phyloP scores from a whole-genome alignment of 352 stramenopile species.

The Aphanomyces astaci region DNA sequence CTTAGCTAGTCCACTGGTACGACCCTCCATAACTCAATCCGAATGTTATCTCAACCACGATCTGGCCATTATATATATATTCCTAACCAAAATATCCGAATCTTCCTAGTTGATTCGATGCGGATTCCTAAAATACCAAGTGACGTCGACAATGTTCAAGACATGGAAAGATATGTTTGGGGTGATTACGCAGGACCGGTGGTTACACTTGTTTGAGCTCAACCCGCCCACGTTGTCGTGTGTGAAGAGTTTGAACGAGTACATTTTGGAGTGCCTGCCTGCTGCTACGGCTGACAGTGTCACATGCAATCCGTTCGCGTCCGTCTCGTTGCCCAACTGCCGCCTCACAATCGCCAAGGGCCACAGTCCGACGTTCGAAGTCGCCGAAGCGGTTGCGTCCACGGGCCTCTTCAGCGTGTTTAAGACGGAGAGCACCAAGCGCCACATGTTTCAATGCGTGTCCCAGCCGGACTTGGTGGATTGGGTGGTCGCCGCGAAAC shows the following conservation, averaged over 20 bases:
- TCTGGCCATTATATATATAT: background rate
- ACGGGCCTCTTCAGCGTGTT: conserved; percentile 60
- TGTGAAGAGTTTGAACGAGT: conserved; percentile 42
- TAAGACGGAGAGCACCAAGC: conserved; percentile 48
- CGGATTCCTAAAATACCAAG: conserved; percentile 73
- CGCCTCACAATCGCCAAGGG: conserved; percentile 61
- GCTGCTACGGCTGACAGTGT: conserved; percentile 40
- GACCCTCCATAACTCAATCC: conserved; percentile 48
- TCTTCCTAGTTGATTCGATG: conserved; percentile 19
- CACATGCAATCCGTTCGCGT: conserved; percentile 31
- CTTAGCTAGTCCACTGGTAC: conserved; percentile 56
- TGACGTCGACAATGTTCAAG: conserved; percentile 59
- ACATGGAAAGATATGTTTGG: conserved; percentile 70
- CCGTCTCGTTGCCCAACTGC: conserved; percentile 55
- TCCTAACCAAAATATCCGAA: too few species aligned
- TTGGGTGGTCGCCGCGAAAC: conserved; percentile 70
- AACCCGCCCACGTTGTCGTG: conserved; percentile 45
- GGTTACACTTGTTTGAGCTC: conserved; percentile 62
- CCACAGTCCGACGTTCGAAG: conserved; percentile 59
- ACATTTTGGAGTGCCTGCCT: conserved; percentile 49
- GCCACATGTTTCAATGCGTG: conserved; percentile 74
- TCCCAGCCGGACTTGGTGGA: conserved; percentile 70
- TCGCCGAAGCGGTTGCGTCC: conserved; percentile 39
- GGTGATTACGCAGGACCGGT: conserved; percentile 67
- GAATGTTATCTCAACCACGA: background rate